Base-by-base conservation (phyloP, 495 filamentous ascomycete species). In the Cladorrhinum samala region DNA sequence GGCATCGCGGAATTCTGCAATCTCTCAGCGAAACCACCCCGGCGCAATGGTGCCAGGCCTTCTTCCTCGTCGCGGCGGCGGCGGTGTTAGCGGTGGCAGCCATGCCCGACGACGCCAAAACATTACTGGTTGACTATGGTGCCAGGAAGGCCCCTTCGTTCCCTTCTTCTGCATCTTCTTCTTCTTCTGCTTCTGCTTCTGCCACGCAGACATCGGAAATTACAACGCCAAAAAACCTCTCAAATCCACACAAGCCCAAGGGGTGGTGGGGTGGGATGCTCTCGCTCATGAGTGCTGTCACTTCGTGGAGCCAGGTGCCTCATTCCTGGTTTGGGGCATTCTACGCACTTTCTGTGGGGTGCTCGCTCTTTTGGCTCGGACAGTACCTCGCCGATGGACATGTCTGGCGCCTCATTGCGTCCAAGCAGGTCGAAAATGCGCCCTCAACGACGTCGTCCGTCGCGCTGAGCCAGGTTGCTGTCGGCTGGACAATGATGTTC, bases 311-410 rank as follows among this genome's bases (percentile, higher is more conserved):
- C 50, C 75, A 73, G 62, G 86, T 97, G 9, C 91, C 94, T 2
- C 93, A 96, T 66, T 72, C 77, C 47, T 98, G 84, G 77, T 98
- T 98, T 70, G 77, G 71, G 7, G 85, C 91, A 51, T 98, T 95
- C 69, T 98, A 98, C 62, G 62, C 88, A 30, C 63, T 81, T 18
- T 94, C 87, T 0, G 58, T 92, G 2, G 58, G 72, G 4, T 85
- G 83, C 39, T 91, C 85, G 1, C 49, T 84, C 2, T 88, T 96
- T 68, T 96, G 93, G 91, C 76, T 72, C 0, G 40, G 62, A 36
- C 88, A 95, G 65, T 76, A 89, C n/a, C 56, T 82, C 17, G 64
- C 56, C 13, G 70, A 76, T 46, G 89, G 88, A 1, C 46, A 50
- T 2, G 59, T 77, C 36, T 68, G 87, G 55, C 57, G 66, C 20